Evolutionary conservation across 1,284 basidiomycete species (phyloP).

Genomic region (Erythrobasidium hasegawianum): DNA sequence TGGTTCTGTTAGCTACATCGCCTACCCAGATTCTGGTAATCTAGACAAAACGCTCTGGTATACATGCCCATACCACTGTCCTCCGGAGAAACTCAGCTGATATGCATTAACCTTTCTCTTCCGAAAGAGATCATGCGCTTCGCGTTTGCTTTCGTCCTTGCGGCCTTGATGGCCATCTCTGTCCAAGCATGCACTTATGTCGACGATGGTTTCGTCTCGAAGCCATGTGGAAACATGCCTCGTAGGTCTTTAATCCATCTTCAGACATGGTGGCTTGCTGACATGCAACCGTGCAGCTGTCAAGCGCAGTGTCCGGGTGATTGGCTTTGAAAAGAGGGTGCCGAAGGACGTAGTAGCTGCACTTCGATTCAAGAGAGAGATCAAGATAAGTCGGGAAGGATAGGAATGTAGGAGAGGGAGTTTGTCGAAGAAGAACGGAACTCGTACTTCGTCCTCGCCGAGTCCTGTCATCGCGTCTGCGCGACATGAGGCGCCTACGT

Average conservation of each 20-base stretch:
- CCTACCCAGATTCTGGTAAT: too few relatives aligned
- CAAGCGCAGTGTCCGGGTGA: constrained; percentile 3
- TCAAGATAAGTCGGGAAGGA: too few relatives aligned
- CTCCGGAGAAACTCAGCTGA: too few relatives aligned
- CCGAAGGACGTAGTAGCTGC: too few relatives aligned
- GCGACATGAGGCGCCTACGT: too few relatives aligned
- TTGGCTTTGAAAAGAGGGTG: constrained; percentile 4
- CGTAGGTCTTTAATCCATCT: constrained; percentile 4
- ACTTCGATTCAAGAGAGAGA: too few relatives aligned
- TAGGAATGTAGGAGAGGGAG: background rate
- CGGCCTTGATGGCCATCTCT: background rate
- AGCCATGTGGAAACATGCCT: constrained; percentile 29
- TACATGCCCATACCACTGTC: too few relatives aligned
- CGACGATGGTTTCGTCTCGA: constrained; percentile 23
- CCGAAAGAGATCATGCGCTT: background rate
- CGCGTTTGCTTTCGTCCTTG: background rate
- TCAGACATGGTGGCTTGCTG: background rate
- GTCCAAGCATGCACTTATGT: constrained; percentile 11
- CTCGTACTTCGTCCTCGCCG: too few relatives aligned
- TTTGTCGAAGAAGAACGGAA: background rate
- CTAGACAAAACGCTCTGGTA: too few relatives aligned
- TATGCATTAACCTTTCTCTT: too few relatives aligned
- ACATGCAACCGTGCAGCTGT: background rate
- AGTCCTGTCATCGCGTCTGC: too few relatives aligned
- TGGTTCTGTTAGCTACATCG: too few relatives aligned